Evolutionary conservation across 192 early-diverging fungal species (phyloP).

Genomic region (Pilobolus umbonatus): DNA sequence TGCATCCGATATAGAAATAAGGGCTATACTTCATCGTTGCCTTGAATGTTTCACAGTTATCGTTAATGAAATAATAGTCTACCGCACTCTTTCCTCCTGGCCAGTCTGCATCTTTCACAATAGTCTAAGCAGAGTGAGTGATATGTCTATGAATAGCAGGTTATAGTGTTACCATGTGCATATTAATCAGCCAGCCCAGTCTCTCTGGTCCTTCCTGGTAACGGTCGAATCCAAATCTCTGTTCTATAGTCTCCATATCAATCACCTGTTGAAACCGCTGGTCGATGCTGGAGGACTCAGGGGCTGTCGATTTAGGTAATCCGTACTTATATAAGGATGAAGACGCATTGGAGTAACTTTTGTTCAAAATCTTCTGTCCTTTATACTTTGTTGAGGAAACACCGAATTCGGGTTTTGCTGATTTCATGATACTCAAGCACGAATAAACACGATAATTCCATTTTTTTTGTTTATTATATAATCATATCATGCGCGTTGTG

Average conservation of each 20-base stretch:
- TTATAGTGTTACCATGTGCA: constrained; percentile 63
- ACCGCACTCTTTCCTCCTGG: constrained; percentile 65
- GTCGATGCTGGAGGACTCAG: constrained; percentile 27
- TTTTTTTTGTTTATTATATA: too few species aligned
- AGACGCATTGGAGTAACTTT: not conserved
- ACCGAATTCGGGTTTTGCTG: constrained; percentile 7
- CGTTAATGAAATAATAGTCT: constrained; percentile 91
- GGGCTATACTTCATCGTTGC: constrained; percentile 79
- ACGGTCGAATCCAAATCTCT: constrained; percentile 57
- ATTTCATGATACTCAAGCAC: too few species aligned
- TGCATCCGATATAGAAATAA: constrained; percentile 86
- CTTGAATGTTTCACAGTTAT: constrained; percentile 86
- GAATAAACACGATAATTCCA: too few species aligned
- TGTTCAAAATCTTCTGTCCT: too few species aligned
- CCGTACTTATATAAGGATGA: constrained; percentile 15
- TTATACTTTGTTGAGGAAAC: constrained; percentile 5
- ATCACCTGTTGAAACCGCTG: constrained; percentile 37
- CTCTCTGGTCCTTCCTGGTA: constrained; percentile 68
- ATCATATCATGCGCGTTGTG: not conserved
- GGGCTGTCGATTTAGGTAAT: constrained; percentile 7
- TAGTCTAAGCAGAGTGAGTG: constrained; percentile 39
- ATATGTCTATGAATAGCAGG: constrained; percentile 8
- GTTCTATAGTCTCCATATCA: constrained; percentile 48
- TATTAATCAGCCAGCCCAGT: constrained; percentile 95
- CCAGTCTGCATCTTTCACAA: constrained; percentile 61